phyloP scores from a whole-genome alignment of 192 early-diverging fungal genomes.

The Coemansia sp. region DNA sequence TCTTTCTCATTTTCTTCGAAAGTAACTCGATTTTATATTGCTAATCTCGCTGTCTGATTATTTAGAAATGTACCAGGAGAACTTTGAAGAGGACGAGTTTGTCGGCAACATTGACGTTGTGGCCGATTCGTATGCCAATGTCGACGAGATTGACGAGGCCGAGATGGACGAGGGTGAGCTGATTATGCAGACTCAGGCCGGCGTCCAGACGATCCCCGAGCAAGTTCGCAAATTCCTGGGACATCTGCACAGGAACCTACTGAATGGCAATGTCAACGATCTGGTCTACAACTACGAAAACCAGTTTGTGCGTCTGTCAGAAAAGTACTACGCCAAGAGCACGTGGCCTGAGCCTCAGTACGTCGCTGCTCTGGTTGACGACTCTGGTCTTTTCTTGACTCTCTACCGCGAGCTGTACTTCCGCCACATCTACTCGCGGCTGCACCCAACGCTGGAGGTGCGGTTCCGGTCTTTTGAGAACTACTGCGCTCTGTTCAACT shows the following conservation, averaged over 20 bases:
- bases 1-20: too few relatives aligned
- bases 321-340: conserved; percentile 86
- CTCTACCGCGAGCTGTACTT: conserved; percentile 97
- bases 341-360: conserved; percentile 87
- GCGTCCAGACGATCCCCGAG: conserved; percentile 69
- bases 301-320: conserved; percentile 86
- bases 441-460: conserved; percentile 84
- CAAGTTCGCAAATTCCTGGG: conserved; percentile 80
- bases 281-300: conserved; percentile 85
- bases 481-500: conserved; percentile 97
- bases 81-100: conserved; percentile 51
- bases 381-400: conserved; percentile 81
- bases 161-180: conserved; percentile 43
- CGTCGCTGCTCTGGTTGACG: conserved; percentile 76
- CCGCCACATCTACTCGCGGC: conserved; percentile 92
- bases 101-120: conserved; percentile 48
- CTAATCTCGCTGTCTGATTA: too few relatives aligned
- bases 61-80: conserved; percentile 49
- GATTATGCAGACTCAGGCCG: conserved; percentile 40
- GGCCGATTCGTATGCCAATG: conserved; percentile 42
- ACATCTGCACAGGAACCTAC: conserved; percentile 75
- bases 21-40: too few relatives aligned
- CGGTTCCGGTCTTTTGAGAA: conserved; percentile 92
- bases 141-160: conserved; percentile 31
- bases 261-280: conserved; percentile 81